Evolutionary conservation across 1,284 basidiomycete genomes (phyloP).

Genomic region (Hortiboletus rubellus): DNA sequence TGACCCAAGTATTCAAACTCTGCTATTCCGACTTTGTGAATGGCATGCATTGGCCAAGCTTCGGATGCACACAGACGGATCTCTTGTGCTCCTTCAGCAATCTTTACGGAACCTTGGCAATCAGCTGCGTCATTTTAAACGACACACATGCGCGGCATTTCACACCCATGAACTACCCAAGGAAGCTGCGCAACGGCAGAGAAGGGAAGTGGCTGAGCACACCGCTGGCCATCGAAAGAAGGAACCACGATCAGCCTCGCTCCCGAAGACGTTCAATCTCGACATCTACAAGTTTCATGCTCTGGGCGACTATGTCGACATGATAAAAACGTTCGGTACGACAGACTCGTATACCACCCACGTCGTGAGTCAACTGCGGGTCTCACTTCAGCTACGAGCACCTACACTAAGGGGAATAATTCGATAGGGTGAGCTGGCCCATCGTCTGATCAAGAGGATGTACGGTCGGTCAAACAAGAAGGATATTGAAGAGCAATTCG

Average conservation of each 20-base stretch:
- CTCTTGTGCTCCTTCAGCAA: background rate
- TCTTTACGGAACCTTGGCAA: background rate
- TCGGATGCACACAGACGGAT: background rate
- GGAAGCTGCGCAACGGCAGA: background rate
- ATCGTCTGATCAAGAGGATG: background rate
- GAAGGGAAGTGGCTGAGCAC: background rate
- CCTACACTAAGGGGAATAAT: background rate
- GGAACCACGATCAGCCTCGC: background rate
- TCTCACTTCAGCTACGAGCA: background rate
- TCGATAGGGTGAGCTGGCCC: background rate
- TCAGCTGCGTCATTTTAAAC: background rate
- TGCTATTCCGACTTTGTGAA: constrained; percentile 1
- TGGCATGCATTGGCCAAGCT: constrained; percentile 9
- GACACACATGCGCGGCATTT: background rate
- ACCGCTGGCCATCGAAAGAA: background rate
- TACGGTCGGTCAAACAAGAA: background rate
- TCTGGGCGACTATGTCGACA: constrained; percentile 2
- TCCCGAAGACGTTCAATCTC: constrained; percentile 6
- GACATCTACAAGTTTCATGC: constrained; percentile 10
- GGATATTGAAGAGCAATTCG: background rate
- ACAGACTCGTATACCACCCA: background rate
- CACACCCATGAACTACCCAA: background rate
- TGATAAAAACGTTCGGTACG: background rate
- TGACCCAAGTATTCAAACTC: background rate
- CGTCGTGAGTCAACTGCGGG: background rate